These are phyloP conservation scores for Penicillium robsamsonii DNA, from an alignment of 495 filamentous ascomycete species.

Conservation along the genomic window DNA sequence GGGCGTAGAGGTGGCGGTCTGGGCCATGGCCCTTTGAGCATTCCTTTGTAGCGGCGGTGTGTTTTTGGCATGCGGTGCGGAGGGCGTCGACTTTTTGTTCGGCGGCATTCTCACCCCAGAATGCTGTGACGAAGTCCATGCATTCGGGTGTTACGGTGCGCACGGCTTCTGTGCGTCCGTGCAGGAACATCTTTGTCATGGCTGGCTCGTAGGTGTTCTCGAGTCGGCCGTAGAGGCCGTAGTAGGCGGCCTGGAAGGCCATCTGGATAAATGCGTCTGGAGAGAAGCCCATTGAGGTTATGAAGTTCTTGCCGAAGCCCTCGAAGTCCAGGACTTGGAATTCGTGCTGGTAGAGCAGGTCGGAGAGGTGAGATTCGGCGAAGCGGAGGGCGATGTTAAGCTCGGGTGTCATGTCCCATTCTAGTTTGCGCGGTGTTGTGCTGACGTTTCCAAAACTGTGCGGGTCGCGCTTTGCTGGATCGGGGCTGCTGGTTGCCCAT, in stretches of 20 bases:
- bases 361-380: conserved; percentile 90
- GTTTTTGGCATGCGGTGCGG: conserved; percentile 76
- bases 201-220: conserved; percentile 97
- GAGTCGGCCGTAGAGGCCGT: conserved; percentile 89
- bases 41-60: conserved; percentile 75
- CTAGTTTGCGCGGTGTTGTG: conserved; percentile 91
- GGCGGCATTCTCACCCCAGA: conserved; percentile 89
- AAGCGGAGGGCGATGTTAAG: conserved; percentile 89
- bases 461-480: conserved; percentile 91
- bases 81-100: conserved; percentile 81
- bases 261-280: conserved; percentile 98
- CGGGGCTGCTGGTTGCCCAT: conserved; percentile 88
- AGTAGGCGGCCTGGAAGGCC: conserved; percentile 99
- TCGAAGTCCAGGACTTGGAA: conserved; percentile 89
- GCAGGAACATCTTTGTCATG: conserved; percentile 93
- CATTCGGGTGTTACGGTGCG: conserved; percentile 79
- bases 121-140: conserved; percentile 83
- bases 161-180: conserved; percentile 93
- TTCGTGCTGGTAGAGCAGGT: conserved; percentile 95
- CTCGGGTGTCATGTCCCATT: conserved; percentile 97
- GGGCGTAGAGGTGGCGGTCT: conserved; percentile 88
- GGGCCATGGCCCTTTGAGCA: conserved; percentile 92
- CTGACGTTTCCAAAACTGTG: conserved; percentile 91
- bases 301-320: conserved; percentile 93
- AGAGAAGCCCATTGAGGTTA: conserved; percentile 94